Conservation (phyloP, 768 basidiomycete genomes). For the Xerocomellus chrysenteron region DNA sequence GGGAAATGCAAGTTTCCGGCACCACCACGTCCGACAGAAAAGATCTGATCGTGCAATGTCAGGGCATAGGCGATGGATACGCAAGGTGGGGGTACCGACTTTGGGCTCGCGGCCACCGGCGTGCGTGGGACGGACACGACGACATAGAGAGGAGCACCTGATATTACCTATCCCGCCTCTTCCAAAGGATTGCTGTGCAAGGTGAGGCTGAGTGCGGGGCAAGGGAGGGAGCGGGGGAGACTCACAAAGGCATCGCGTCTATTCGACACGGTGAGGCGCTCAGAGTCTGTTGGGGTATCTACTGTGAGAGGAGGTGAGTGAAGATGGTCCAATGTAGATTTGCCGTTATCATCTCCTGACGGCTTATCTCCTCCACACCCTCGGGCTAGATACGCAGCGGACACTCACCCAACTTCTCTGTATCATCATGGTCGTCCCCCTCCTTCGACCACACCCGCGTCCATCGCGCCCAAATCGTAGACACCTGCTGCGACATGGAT, state of each 20-base stretch:
- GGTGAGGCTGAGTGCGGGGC: background rate
- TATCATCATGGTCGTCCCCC: constrained; percentile 4
- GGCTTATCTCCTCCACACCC: no score
- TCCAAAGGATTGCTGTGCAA: constrained; percentile 52
- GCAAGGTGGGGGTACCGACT: constrained; percentile 27
- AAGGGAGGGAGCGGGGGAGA: constrained; percentile 7
- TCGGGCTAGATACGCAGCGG: background rate
- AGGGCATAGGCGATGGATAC: background rate
- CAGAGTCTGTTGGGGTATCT: constrained; percentile 14
- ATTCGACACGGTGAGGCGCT: constrained; percentile 37
- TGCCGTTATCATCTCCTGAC: no score
- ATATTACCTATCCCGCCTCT: constrained; percentile 73
- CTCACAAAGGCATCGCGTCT: constrained; percentile 47
- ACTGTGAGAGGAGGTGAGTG: constrained; percentile 8
- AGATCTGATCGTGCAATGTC: constrained; percentile 13
- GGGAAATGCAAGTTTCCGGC: constrained; percentile 78
- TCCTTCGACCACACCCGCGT: constrained; percentile 3
- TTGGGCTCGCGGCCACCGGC: constrained; percentile 60
- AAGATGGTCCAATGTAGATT: no score
- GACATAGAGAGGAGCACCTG: constrained; percentile 43
- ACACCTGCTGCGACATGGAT: constrained; percentile 13
- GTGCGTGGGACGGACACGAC: constrained; percentile 37
- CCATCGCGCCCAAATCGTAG: constrained; percentile 16
- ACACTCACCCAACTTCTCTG: no score
- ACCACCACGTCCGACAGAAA: constrained; percentile 77